These are phyloP conservation scores for Mycena rosella DNA, from an alignment of 768 basidiomycete species.

Conservation along the genomic window DNA sequence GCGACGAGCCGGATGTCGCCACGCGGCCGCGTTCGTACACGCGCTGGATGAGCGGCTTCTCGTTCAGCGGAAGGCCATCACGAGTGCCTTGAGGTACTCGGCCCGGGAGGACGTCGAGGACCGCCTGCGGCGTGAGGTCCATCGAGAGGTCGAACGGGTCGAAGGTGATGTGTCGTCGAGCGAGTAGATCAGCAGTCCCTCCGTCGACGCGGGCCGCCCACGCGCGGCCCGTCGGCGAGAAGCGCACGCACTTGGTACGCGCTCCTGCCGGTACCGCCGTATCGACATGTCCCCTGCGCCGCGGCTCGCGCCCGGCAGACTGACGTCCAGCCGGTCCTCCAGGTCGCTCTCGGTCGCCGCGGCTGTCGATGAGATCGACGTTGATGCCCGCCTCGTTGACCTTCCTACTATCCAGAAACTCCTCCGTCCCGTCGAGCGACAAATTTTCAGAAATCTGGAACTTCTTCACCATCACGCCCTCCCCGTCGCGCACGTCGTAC, in stretches of 20 bases:
- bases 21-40: constrained; percentile 89
- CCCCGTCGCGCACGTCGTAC: constrained; percentile 90
- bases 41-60: constrained; percentile 81
- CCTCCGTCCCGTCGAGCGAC: constrained; percentile 94
- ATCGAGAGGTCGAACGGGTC: constrained; percentile 98
- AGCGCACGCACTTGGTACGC: constrained; percentile 92
- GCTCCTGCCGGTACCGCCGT: constrained; percentile 90
- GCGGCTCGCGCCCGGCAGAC: constrained; percentile 85
- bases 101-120: constrained; percentile 75
- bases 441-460: constrained; percentile 98
- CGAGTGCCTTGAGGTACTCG: constrained; percentile 90
- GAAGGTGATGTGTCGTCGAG: constrained; percentile 91
- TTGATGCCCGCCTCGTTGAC: constrained; percentile 93
- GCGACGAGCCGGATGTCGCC: constrained; percentile 83
- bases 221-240: constrained; percentile 92
- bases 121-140: constrained; percentile 94
- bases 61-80: constrained; percentile 96
- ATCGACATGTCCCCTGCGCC: constrained; percentile 89
- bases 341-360: constrained; percentile 91
- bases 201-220: constrained; percentile 99
- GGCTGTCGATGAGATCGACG: constrained; percentile 83
- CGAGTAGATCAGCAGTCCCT: constrained; percentile 94
- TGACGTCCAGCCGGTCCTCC: constrained; percentile 88
- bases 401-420: constrained; percentile 91
- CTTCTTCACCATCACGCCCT: constrained; percentile 94